Evolutionary conservation across 768 basidiomycete species (phyloP).

Genomic region (Boletus rubescentipes): DNA sequence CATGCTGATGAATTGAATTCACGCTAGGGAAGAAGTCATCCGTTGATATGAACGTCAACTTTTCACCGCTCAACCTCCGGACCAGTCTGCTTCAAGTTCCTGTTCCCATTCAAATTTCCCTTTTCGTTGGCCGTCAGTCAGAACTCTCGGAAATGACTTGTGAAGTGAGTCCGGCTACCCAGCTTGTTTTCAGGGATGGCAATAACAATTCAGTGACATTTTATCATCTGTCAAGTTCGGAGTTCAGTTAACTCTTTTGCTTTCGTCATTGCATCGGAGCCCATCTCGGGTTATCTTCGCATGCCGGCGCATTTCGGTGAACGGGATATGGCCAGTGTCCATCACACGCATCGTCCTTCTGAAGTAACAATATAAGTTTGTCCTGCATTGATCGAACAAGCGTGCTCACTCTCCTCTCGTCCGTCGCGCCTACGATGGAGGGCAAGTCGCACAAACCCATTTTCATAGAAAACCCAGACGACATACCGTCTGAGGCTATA

Average conservation of each 20-base stretch:
- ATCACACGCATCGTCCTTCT: neutral
- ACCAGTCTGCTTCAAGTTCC: neutral
- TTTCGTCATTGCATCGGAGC: neutral
- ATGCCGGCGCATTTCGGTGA: neutral
- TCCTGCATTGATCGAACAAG: neutral
- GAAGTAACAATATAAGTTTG: neutral
- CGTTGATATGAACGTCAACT: neutral
- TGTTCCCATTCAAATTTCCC: neutral
- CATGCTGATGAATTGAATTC: neutral
- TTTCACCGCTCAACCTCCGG: neutral
- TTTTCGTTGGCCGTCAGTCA: neutral
- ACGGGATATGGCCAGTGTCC: neutral
- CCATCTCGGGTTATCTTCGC: no score
- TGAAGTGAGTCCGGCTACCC: neutral
- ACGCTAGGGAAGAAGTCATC: neutral
- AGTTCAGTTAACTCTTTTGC: neutral
- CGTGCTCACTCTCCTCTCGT: neutral
- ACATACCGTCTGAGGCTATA: slow-evolving; percentile 2
- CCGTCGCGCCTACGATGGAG: neutral
- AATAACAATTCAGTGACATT: neutral
- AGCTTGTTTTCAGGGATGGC: neutral
- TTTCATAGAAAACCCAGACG: slow-evolving; percentile 4
- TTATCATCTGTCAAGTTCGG: neutral
- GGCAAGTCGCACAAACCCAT: neutral
- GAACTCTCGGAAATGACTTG: neutral